A percentile compares a stretch with the other conserved stretches of the same genome.
These are phyloP conservation scores for Buxus sempervirens DNA, from an alignment of 164 flowering plant species.

Conservation along the genomic window DNA sequence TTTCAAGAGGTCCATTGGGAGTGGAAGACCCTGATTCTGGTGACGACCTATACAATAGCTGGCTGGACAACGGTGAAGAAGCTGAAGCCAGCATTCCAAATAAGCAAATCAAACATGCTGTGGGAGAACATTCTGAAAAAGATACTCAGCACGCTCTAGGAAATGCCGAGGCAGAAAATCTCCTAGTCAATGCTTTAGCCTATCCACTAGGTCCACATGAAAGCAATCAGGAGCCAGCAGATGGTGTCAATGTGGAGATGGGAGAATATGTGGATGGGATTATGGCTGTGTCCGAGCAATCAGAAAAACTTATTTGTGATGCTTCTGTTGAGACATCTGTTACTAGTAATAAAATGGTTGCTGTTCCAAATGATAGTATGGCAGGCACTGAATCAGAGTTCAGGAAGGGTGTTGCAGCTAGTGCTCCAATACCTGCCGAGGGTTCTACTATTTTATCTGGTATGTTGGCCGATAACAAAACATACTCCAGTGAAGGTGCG, in stretches of 20 bases:
- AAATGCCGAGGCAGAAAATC: constrained; percentile 16
- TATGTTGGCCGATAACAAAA: neutral
- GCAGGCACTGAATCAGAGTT: neutral
- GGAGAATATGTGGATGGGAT: constrained; percentile 22
- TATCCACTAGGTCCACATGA: neutral
- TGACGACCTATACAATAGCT: constrained; percentile 42
- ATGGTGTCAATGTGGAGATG: constrained; percentile 4
- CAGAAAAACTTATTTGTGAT: constrained; percentile 9
- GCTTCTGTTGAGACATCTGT: constrained; percentile 6
- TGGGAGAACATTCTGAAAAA: constrained; percentile 15
- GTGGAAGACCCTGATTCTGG: constrained; percentile 27
- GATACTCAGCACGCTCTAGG: neutral
- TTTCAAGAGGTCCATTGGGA: constrained; percentile 22
- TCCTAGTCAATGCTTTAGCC: constrained; percentile 9
- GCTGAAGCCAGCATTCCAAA: constrained; percentile 17
- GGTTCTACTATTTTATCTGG: neutral
- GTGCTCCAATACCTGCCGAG: neutral
- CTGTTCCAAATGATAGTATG: neutral
- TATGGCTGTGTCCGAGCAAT: constrained; percentile 23
- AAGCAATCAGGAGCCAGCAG: constrained; percentile 11
- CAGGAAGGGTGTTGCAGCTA: neutral
- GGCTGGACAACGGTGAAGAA: constrained; percentile 42
- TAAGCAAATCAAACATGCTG: constrained; percentile 13
- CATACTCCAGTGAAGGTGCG: constrained; percentile 3
- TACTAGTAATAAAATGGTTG: neutral